These are phyloP conservation scores for Pestalotiopsis sp. DNA, from an alignment of 2,329 filamentous ascomycete genomes.

Conservation along the genomic window DNA sequence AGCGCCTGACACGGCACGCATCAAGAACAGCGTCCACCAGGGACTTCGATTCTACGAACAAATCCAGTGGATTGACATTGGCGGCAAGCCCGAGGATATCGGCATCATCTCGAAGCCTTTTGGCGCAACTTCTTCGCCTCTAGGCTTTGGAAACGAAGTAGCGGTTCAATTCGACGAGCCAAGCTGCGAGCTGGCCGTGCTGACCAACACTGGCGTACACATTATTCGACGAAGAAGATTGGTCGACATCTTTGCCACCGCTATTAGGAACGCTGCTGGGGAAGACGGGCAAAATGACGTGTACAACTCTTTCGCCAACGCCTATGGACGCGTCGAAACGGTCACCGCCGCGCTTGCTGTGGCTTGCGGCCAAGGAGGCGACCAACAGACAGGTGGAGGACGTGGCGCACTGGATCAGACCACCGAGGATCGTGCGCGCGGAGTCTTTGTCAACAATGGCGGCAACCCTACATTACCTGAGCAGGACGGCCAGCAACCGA, in stretches of 20 bases:
- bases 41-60: constrained; percentile 72
- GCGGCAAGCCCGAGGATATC: constrained; percentile 74
- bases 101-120: constrained; percentile 76
- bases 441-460: constrained; percentile 89
- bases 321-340: constrained; percentile 87
- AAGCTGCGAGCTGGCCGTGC: constrained; percentile 77
- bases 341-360: constrained; percentile 91
- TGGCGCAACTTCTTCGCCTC: constrained; percentile 64
- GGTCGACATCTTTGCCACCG: constrained; percentile 88
- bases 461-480: constrained; percentile 85
- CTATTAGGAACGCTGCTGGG: constrained; percentile 72
- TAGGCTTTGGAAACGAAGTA: constrained; percentile 92
- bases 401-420: constrained; percentile 79
- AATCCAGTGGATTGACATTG: constrained; percentile 76
- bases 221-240: constrained; percentile 80
- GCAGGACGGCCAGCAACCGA: constrained; percentile 68
- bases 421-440: constrained; percentile 81
- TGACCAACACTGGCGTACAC: constrained; percentile 90
- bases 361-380: constrained; percentile 89
- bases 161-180: constrained; percentile 92
- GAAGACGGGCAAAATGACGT: constrained; percentile 82
- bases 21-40: constrained; percentile 61
- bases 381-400: constrained; percentile 69
- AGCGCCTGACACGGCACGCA: constrained; percentile 84
- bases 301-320: constrained; percentile 78